Conservation (phyloP, 495 filamentous ascomycete species). For the Penicillium riverlandense region DNA sequence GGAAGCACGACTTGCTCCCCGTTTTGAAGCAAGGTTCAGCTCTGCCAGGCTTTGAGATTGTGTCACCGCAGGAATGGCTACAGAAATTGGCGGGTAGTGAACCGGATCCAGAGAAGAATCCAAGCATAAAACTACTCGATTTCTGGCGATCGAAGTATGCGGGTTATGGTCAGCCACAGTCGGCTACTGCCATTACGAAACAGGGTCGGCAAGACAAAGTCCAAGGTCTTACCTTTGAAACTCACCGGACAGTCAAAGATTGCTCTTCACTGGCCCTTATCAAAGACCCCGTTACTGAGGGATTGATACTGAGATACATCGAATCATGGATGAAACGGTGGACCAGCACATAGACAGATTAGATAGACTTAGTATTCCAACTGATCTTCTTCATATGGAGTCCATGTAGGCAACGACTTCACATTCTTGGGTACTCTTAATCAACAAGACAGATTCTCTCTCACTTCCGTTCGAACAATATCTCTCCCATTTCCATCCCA, state of each 20-base stretch:
- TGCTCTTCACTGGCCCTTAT: conserved; percentile 9
- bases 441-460: no score
- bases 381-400: no score
- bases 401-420: no score
- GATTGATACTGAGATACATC: conserved; percentile 17
- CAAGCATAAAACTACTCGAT: conserved; percentile 51
- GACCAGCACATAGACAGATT: neutral
- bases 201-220: neutral
- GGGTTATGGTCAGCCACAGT: neutral
- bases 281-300: conserved; percentile 12
- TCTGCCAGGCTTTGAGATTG: conserved; percentile 35
- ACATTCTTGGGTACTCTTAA: no score
- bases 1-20: conserved; percentile 47
- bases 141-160: conserved; percentile 39
- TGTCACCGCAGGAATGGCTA: conserved; percentile 44
- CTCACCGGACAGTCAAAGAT: conserved; percentile 10
- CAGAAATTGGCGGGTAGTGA: conserved; percentile 33
- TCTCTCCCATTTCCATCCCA: no score
- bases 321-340: conserved; percentile 16
- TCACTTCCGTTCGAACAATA: no score
- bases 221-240: conserved; percentile 11
- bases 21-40: conserved; percentile 29
- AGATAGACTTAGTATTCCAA: neutral
- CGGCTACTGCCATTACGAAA: neutral
- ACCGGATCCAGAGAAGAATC: conserved; percentile 46